Base-by-base conservation (phyloP, 164 flowering plant genomes). In the Malania oleifera region DNA sequence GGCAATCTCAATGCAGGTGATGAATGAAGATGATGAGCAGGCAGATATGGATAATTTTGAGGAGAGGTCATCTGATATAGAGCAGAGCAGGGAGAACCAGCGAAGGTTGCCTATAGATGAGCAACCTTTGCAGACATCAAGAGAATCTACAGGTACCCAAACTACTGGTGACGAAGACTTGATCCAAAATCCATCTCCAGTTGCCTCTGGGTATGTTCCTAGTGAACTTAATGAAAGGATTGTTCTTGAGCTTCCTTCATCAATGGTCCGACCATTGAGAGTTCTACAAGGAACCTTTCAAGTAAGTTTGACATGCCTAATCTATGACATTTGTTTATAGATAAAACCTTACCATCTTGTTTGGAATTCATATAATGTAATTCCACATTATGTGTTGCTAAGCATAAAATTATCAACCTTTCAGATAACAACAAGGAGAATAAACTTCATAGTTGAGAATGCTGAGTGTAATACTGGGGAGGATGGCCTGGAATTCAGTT, bases 221-320 rank as follows among this genome's bases (percentile, higher is more conserved):
- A 81, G 90, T 69, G 98, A 91, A 67, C 67, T 67, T 58, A 92
- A 91, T 81, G 99, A 95, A 72, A 83, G 89, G 73, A 91, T 95
- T 52, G 71, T 91, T 69, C 78, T 89, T 66, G 99, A 95, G 80
- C 90, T 95, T 67, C 74, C 96, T 52, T 79, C 95, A 41, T 79
- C 95, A 15, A 95, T 95, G 90, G 96, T 95, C 58, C 82, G 87
- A 31, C 93, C 96, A 5, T 65, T 95, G 52, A 84, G 74, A 66
- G 84, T 89, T 68, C 56, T 82, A 22, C 77, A 63, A 41, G 99
- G 99, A 75, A 95, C 87, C 56, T 91, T 91, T 57, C 99, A 95
- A 71, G 99, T 85, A 80, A 75, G 89, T 79, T 60, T 24, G 28
- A 29, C 44, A 7, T 65, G 17, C 52, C 46, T n/a, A 14, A 7